A percentile compares a stretch with the other conserved stretches of the same genome.
These are phyloP conservation scores for Alternaria sp. DNA, from an alignment of 2,329 filamentous ascomycete species.

Conservation along the genomic window DNA sequence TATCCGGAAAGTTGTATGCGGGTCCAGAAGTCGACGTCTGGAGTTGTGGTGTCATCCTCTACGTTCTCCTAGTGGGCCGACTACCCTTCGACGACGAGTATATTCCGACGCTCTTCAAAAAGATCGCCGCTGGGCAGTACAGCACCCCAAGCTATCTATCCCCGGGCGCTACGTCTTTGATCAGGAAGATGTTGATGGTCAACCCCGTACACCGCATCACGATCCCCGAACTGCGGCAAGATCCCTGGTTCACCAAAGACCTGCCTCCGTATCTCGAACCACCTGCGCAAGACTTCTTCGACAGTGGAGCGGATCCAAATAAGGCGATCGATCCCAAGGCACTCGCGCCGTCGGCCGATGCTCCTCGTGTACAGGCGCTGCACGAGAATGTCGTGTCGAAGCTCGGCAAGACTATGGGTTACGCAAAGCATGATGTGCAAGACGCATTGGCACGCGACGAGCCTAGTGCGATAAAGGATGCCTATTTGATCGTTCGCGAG, in stretches of 20 bases:
- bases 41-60: conserved; percentile 89
- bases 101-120: conserved; percentile 95
- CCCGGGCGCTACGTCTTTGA: conserved; percentile 78
- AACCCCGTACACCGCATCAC: conserved; percentile 94
- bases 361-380: conserved; percentile 83
- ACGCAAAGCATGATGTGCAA: conserved; percentile 91
- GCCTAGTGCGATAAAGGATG: conserved; percentile 97
- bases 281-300: conserved; percentile 88
- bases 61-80: conserved; percentile 68
- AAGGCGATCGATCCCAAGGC: conserved; percentile 85
- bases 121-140: conserved; percentile 94
- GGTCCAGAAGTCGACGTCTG: conserved; percentile 98
- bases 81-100: conserved; percentile 98
- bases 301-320: conserved; percentile 91
- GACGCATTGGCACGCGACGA: conserved; percentile 91
- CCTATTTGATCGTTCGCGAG: conserved; percentile 96
- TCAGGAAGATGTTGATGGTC: conserved; percentile 92
- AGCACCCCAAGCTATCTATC: conserved; percentile 92
- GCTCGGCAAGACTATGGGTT: conserved; percentile 97
- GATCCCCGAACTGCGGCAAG: conserved; percentile 88
- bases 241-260: conserved; percentile 92
- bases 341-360: conserved; percentile 74
- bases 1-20: conserved; percentile 95
- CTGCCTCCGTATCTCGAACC: conserved; percentile 86
- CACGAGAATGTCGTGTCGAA: conserved; percentile 94